A percentile compares a stretch with the other conserved stretches of the same genome.
Evolutionary conservation across 2,329 filamentous ascomycete species (phyloP).

Genomic region (Talaromyces sp.): DNA sequence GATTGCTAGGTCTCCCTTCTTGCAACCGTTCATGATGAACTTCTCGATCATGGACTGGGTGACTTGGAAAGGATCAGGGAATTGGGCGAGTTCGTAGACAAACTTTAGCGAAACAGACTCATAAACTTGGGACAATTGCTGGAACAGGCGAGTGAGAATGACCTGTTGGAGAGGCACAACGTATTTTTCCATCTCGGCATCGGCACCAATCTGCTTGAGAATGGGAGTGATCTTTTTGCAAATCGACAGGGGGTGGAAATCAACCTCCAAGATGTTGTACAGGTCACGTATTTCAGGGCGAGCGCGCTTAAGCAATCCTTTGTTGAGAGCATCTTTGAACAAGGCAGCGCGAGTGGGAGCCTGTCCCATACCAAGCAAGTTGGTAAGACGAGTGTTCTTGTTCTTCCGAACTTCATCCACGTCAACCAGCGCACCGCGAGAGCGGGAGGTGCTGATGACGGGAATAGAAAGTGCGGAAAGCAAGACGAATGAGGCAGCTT

Average conservation of each 20-base stretch:
- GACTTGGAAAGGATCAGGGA: constrained; percentile 95
- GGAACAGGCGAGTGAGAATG: constrained; percentile 95
- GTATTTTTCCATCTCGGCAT: constrained; percentile 96
- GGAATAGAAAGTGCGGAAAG: constrained; percentile 95
- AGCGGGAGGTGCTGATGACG: constrained; percentile 96
- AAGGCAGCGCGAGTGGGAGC: constrained; percentile 82
- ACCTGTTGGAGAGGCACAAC: constrained; percentile 94
- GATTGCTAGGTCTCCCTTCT: constrained; percentile 96
- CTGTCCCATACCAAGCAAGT: constrained; percentile 87
- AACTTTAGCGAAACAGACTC: constrained; percentile 94
- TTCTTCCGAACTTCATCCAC: constrained; percentile 96
- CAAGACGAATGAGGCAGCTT: constrained; percentile 91
- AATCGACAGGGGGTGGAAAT: constrained; percentile 97
- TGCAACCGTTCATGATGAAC: constrained; percentile 99
- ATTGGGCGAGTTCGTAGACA: constrained; percentile 87
- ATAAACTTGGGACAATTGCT: constrained; percentile 98
- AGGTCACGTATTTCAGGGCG: constrained; percentile 92
- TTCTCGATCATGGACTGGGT: constrained; percentile 90
- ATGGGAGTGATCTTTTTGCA: constrained; percentile 99
- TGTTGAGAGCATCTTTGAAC: constrained; percentile 94
- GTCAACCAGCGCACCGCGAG: constrained; percentile 90
- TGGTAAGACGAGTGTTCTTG: constrained; percentile 96
- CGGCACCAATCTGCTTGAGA: constrained; percentile 82
- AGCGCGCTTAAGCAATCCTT: constrained; percentile 86
- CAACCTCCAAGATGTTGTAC: constrained; percentile 97